Base-by-base conservation (phyloP, 2,329 filamentous ascomycete species). In the Apiospora sp. region DNA sequence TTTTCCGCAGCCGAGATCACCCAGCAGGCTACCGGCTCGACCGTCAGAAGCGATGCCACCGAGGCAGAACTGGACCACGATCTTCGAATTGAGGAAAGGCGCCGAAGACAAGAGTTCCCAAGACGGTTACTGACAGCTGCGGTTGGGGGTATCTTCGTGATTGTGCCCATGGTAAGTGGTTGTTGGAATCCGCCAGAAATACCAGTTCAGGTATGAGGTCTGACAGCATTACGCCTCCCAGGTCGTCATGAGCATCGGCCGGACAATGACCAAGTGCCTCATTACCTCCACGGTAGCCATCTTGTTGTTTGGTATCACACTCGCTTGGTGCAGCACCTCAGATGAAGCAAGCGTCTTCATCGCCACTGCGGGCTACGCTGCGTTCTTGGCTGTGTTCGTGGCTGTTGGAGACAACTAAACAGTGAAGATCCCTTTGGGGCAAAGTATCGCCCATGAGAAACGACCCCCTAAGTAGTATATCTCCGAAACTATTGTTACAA, bases 311-410 rank as follows among this genome's bases (percentile, higher is more conserved):
- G 71, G 44, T 13, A 13, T 71, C 5, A 73, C 61, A 16, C 64
- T 74, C 37, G 73, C 71, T 10, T 74, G 68, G 69, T 24, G 46
- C 30, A 72, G 46, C 44, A 74, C 71, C 24, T 72, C 71, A 19
- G 71, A 74, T 19, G 73, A 74, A 37, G 43, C 61, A 16, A 48
- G 49, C 41, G 16, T 74, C n/a, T 74, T 73, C 54, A 44, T 72
- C 30, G 72, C 70, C 58, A 73, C 58, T 14, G 41, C 70, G 16
- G 68, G 67, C 24, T 74, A 74, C 67, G 70, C 67, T 58, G 70
- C 70, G 19, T 74, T 73, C 34, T 48, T 72, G 4, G 72, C 54
- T 8, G 71, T 74, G 10, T 73, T 72, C 44, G 46, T 74, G 44
- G 30, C 34, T 4, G 58, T 64, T 41, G 58, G 58, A 4, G 34